Percentiles rank a stretch among this genome's conserved stretches.
Evolutionary conservation across 306 rosid genomes (phyloP).

Genomic region (Gillenia trifoliata): DNA sequence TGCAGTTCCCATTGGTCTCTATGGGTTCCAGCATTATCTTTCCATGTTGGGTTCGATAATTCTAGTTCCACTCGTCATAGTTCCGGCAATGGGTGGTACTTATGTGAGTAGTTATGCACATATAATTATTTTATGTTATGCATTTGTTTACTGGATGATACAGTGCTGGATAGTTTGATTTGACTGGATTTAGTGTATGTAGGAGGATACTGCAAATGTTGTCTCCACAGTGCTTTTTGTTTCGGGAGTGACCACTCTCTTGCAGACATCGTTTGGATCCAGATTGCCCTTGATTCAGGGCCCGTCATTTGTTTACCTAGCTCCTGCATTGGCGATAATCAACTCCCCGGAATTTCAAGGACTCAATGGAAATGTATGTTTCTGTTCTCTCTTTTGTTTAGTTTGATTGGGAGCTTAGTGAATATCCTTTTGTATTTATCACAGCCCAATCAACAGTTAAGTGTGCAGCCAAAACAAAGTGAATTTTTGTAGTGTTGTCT

Average conservation of each 20-base stretch:
- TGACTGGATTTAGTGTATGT: slow-evolving; percentile 52
- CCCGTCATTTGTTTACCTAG: slow-evolving; percentile 86
- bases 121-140: background rate
- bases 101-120: slow-evolving; percentile 49
- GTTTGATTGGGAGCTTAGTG: slow-evolving; percentile 2
- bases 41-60: slow-evolving; percentile 85
- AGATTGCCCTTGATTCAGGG: slow-evolving; percentile 96
- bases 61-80: slow-evolving; percentile 86
- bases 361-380: slow-evolving; percentile 70
- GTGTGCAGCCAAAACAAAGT: background rate
- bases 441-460: background rate
- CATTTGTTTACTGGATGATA: slow-evolving; percentile 2
- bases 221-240: slow-evolving; percentile 88
- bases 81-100: slow-evolving; percentile 99
- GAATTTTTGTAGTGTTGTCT: background rate
- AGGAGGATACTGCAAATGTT: slow-evolving; percentile 91
- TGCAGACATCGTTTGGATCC: slow-evolving; percentile 85
- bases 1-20: slow-evolving; percentile 80
- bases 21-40: slow-evolving; percentile 83
- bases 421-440: slow-evolving; percentile 4
- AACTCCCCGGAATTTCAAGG: slow-evolving; percentile 86
- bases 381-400: slow-evolving; percentile 19
- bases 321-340: slow-evolving; percentile 81
- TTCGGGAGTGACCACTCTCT: slow-evolving; percentile 78
- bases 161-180: slow-evolving; percentile 29